phyloP scores from a whole-genome alignment of 2,329 filamentous ascomycete genomes.

The Atkinsonella hypoxylon region DNA sequence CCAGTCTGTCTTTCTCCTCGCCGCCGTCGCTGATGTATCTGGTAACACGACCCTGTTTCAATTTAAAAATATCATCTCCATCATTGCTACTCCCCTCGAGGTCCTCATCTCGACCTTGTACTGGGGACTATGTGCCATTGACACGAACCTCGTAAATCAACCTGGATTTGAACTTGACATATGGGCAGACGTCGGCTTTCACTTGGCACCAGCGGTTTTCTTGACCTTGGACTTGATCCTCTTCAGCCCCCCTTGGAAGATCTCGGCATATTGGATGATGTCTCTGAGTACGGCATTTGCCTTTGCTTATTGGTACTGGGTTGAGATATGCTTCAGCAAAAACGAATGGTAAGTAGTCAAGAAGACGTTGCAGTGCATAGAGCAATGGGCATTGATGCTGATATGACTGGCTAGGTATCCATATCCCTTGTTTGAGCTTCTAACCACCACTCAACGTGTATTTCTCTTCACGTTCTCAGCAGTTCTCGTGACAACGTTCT shows the following conservation, averaged over 20 bases:
- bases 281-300: slow-evolving; percentile 46
- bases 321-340: slow-evolving; percentile 56
- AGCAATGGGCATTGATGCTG: neutral
- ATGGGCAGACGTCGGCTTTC: slow-evolving; percentile 50
- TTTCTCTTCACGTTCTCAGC: slow-evolving; percentile 60
- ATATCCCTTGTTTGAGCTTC: slow-evolving; percentile 68
- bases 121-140: slow-evolving; percentile 53
- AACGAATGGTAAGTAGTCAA: slow-evolving; percentile 46
- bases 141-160: slow-evolving; percentile 39
- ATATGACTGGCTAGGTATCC: slow-evolving; percentile 48
- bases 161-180: slow-evolving; percentile 43
- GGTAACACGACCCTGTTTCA: slow-evolving; percentile 45
- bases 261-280: slow-evolving; percentile 47
- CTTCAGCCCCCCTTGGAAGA: slow-evolving; percentile 61
- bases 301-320: slow-evolving; percentile 64
- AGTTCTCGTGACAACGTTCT: slow-evolving; percentile 58
- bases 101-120: slow-evolving; percentile 61
- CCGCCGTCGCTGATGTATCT: slow-evolving; percentile 52
- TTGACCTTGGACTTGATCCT: slow-evolving; percentile 54
- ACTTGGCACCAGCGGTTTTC: slow-evolving; percentile 53
- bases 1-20: slow-evolving; percentile 47
- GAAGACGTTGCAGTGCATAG: neutral
- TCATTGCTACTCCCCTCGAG: slow-evolving; percentile 57
- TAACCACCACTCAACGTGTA: slow-evolving; percentile 53
- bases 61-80: slow-evolving; percentile 54